phyloP scores from a whole-genome alignment of 495 filamentous ascomycete species.

The Aspergillus incahuasiensis region DNA sequence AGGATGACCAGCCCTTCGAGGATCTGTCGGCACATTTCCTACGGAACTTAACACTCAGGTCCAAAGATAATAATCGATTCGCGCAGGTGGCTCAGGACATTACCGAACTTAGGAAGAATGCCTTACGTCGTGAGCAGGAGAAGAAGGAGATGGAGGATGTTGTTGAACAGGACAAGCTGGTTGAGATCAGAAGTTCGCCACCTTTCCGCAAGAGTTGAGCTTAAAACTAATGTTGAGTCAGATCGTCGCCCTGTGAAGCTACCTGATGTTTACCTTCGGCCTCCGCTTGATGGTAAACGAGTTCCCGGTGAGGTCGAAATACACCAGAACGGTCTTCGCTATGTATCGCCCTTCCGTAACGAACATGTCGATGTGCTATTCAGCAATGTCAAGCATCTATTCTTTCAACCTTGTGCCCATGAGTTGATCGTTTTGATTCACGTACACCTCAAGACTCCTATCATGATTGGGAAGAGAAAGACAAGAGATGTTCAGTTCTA shows the following conservation, averaged over 20 bases:
- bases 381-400: conserved; percentile 96
- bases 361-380: conserved; percentile 92
- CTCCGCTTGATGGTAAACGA: conserved; percentile 91
- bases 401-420: conserved; percentile 95
- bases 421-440: conserved; percentile 98
- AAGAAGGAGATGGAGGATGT: conserved; percentile 99
- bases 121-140: conserved; percentile 87
- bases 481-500: conserved; percentile 99
- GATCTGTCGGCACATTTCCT: conserved; percentile 94
- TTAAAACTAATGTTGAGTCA: conserved; percentile 26
- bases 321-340: conserved; percentile 97
- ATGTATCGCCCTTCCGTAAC: conserved; percentile 78
- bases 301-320: conserved; percentile 94
- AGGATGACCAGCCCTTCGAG: conserved; percentile 98
- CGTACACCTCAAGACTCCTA: conserved; percentile 94
- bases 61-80: conserved; percentile 80
- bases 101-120: conserved; percentile 86
- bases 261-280: conserved; percentile 89
- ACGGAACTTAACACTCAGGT: conserved; percentile 88
- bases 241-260: conserved; percentile 82
- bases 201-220: conserved; percentile 18
- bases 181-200: conserved; percentile 79
- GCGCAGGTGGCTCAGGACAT: conserved; percentile 86
- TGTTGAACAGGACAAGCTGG: conserved; percentile 96
- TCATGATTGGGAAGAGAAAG: conserved; percentile 98